Evolutionary conservation across 2,329 filamentous ascomycete species (phyloP).

Genomic region (Calycina herbarum): DNA sequence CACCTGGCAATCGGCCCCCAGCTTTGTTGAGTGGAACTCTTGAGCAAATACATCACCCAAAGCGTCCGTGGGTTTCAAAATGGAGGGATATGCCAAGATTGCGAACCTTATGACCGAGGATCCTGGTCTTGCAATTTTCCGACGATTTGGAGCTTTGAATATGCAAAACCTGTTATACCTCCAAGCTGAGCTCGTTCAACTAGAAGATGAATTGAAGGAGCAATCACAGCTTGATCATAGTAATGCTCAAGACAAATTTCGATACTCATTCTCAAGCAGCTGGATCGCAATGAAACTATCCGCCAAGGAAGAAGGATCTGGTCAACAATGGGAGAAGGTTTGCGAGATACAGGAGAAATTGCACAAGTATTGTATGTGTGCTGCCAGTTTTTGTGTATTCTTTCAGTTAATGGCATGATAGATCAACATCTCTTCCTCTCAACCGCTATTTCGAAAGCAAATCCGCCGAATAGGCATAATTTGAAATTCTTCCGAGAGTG

Average conservation of each 20-base stretch:
- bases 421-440: not conserved
- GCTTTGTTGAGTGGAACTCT: not conserved
- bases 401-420: not conserved
- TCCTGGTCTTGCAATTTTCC: conserved; percentile 4
- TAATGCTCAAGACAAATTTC: not conserved
- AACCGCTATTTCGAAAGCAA: not conserved
- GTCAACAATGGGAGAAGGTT: conserved; percentile 7
- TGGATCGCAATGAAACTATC: not conserved
- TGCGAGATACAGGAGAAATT: conserved; percentile 7
- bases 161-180: conserved; percentile 5
- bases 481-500: conserved; percentile 8
- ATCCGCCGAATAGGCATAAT: not conserved
- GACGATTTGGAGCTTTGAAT: not conserved
- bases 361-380: not conserved
- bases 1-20: no score
- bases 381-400: not conserved
- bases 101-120: conserved; percentile 6
- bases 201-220: conserved; percentile 4
- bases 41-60: no score
- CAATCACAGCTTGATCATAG: not conserved
- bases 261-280: not conserved
- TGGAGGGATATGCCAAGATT: conserved; percentile 9
- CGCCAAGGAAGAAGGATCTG: not conserved
- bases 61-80: not conserved
- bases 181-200: conserved; percentile 7